phyloP scores from a whole-genome alignment of 2,329 filamentous ascomycete species.

The Cladosporium sp. region DNA sequence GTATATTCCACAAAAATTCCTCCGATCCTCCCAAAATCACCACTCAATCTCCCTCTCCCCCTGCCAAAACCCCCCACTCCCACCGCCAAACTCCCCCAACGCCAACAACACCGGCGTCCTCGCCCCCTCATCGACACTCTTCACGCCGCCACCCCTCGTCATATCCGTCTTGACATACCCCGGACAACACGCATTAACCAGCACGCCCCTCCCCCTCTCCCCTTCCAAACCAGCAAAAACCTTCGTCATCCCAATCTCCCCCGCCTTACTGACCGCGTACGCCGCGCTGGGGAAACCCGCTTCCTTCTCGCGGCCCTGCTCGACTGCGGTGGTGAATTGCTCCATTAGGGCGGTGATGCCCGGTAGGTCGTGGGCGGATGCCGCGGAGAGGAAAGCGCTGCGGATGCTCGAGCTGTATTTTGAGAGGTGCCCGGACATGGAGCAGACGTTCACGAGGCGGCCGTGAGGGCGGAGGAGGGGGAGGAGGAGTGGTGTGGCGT shows the following conservation, averaged over 20 bases:
- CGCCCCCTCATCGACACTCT: constrained; percentile 33
- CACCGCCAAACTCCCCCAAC: constrained; percentile 29
- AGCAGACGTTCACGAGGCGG: constrained; percentile 49
- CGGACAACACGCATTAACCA: constrained; percentile 35
- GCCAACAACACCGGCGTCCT: constrained; percentile 34
- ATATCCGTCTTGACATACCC: constrained; percentile 37
- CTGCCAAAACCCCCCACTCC: constrained; percentile 34
- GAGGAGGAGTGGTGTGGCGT: constrained; percentile 42
- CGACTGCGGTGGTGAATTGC: constrained; percentile 45
- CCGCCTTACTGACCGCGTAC: constrained; percentile 43
- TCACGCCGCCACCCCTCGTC: constrained; percentile 32
- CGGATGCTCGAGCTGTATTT: constrained; percentile 44
- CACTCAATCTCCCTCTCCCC: constrained; percentile 31
- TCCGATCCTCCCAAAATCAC: constrained; percentile 17
- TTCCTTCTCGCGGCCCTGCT: constrained; percentile 42
- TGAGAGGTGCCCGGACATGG: constrained; percentile 41
- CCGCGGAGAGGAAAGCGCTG: constrained; percentile 37
- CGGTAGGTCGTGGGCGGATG: constrained; percentile 21
- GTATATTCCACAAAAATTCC: no score
- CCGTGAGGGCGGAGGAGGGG: constrained; percentile 43
- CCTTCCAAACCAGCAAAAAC: constrained; percentile 29
- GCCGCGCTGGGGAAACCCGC: constrained; percentile 48
- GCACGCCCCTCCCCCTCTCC: constrained; percentile 21
- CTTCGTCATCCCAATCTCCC: constrained; percentile 33
- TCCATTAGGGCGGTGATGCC: constrained; percentile 49